Base-by-base conservation (phyloP, 495 filamentous ascomycete genomes). In the Paragyromitra xinjiangensis region DNA sequence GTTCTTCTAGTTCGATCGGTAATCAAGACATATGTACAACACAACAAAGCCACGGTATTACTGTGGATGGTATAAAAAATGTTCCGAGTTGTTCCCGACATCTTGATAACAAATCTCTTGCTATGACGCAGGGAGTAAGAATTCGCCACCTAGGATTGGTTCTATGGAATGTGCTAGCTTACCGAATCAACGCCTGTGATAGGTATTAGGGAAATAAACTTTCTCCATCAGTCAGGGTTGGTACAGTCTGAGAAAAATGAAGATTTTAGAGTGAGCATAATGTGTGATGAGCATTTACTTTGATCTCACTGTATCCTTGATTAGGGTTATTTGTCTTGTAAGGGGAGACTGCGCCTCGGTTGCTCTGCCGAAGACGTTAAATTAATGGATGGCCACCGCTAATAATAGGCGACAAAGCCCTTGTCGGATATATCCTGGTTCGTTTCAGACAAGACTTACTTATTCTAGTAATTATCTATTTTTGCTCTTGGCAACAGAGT, bases 361-460 rank as follows among this genome's bases (percentile, higher is more conserved):
- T 63, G 14, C 3, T 34, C 59, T 40, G 39, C 29, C 34, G 14
- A 40, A 24, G 55, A 29, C 22, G 9, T 22, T 29, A 58, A 29
- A 58, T 58, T 34, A 58, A 58, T 16, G 55, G 26, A 58, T 11
- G 22, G 12, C 37, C 34, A 19, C 6, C 59, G 59, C 63, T 65
- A 65, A 65, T 65, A 65, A 65, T 65, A 65, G 63, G 42, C 59
- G 37, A 34, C 40, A 48, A 39, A 16, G 26, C n/a, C 42, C 42
- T 65, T 65, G 63, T 24, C 59, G 59, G 34, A 63, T 11, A 22
- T 50, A 65, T 40, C 63, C 63, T 44, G 12, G 42, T 40, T 39
- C 24, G 63, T 65, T 65, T 65, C 42, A n/a, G 45, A 63, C 11
- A 40, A 63, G 44, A 66, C 44, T 66, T 66, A 53, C 64, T 29